phyloP scores from a whole-genome alignment of 2,329 filamentous ascomycete genomes.

The Fusarium ambrosium region DNA sequence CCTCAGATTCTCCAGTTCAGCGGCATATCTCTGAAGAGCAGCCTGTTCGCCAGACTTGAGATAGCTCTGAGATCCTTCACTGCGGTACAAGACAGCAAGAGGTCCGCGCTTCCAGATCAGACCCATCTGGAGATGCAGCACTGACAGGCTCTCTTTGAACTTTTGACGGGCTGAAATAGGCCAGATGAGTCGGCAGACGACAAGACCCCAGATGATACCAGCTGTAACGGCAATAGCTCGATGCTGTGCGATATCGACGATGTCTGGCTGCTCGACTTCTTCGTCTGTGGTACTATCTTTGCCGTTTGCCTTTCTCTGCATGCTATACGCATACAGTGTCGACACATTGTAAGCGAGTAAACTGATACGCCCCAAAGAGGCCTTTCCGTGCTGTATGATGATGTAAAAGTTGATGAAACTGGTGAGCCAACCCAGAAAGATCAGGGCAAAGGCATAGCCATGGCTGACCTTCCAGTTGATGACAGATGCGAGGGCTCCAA shows the following conservation, averaged over 20 bases:
- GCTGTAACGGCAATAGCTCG: conserved; percentile 89
- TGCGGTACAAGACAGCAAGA: conserved; percentile 77
- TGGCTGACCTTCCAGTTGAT: conserved; percentile 82
- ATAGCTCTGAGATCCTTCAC: conserved; percentile 77
- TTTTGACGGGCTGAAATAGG: conserved; percentile 91
- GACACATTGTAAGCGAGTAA: conserved; percentile 97
- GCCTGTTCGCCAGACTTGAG: conserved; percentile 46
- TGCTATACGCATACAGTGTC: conserved; percentile 91
- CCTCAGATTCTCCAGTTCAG: conserved; percentile 80
- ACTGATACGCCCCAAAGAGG: conserved; percentile 92
- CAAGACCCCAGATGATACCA: conserved; percentile 91
- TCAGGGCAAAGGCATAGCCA: conserved; percentile 80
- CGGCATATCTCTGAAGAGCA: conserved; percentile 54
- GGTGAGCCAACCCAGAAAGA: conserved; percentile 85
- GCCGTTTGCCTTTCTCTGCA: conserved; percentile 80
- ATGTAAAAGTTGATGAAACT: conserved; percentile 89
- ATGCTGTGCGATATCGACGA: conserved; percentile 88
- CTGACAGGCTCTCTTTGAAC: conserved; percentile 87
- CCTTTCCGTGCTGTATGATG: conserved; percentile 86
- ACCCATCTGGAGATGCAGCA: conserved; percentile 93
- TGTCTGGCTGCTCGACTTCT: conserved; percentile 84
- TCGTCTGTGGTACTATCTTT: conserved; percentile 83
- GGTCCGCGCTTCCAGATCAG: conserved; percentile 97
- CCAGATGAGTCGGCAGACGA: conserved; percentile 91
- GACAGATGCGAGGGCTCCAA: conserved; percentile 83